Evolutionary conservation across 2,329 filamentous ascomycete species (phyloP).

Genomic region (Diaporthe sp.): DNA sequence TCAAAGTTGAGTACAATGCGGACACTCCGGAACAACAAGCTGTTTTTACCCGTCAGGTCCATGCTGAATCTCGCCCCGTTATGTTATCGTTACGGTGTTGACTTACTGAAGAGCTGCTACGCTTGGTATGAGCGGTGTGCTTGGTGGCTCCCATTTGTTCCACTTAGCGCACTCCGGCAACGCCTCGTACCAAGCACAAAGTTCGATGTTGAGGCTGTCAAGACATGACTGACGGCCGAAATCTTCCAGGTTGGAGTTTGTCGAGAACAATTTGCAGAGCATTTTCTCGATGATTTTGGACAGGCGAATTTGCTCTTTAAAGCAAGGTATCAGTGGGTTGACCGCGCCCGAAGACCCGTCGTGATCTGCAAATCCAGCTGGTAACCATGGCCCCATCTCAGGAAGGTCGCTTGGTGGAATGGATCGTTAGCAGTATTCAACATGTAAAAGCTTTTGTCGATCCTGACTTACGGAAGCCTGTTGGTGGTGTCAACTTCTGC

Average conservation of each 20-base stretch:
- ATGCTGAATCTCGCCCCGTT: accelerated
- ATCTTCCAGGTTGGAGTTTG: neutral
- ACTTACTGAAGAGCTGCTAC: slow-evolving; percentile 44
- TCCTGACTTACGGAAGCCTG: slow-evolving; percentile 29
- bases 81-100: accelerated
- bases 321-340: slow-evolving; percentile 27
- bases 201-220: slow-evolving; percentile 42
- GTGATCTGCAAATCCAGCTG: slow-evolving; percentile 42
- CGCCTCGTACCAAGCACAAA: slow-evolving; percentile 41
- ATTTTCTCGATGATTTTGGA: slow-evolving; percentile 1
- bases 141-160: slow-evolving; percentile 42
- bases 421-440: neutral
- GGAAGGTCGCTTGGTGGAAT: slow-evolving; percentile 40
- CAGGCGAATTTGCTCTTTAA: slow-evolving; percentile 12
- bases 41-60: neutral
- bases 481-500: slow-evolving; percentile 35
- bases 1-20: slow-evolving; percentile 45
- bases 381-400: slow-evolving; percentile 42
- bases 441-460: too few species aligned
- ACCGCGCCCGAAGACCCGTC: neutral
- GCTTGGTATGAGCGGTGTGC: slow-evolving; percentile 32
- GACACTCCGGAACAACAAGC: slow-evolving; percentile 43
- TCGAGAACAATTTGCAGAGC: neutral
- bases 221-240: slow-evolving; percentile 31
- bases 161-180: slow-evolving; percentile 41